phyloP scores from a whole-genome alignment of 1,139 yeast species.

The Blastobotrys apis region DNA sequence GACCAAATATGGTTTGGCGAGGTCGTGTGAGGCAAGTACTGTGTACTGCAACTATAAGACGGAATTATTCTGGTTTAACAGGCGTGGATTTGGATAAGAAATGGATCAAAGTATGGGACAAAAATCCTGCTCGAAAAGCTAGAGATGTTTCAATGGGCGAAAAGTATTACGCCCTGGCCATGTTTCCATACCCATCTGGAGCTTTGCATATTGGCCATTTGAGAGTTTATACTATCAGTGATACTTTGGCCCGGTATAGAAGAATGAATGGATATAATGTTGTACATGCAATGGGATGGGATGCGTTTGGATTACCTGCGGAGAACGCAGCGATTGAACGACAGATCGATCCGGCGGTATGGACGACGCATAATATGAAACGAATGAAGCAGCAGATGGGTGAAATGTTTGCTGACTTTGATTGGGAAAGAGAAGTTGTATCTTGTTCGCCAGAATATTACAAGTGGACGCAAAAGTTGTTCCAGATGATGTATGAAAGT shows the following conservation, averaged over 20 bases:
- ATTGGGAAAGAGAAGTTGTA: slow-evolving; percentile 89
- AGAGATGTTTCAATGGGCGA: slow-evolving; percentile 28
- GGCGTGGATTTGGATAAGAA: slow-evolving; percentile 27
- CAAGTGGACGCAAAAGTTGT: slow-evolving; percentile 86
- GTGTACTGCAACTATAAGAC: no score
- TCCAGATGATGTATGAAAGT: slow-evolving; percentile 61
- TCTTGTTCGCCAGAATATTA: slow-evolving; percentile 88
- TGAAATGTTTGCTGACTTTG: slow-evolving; percentile 77
- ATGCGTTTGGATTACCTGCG: slow-evolving; percentile 96
- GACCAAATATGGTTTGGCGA: no score
- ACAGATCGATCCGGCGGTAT: slow-evolving; percentile 66
- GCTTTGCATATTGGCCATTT: slow-evolving; percentile 88
- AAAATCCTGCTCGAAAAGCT: slow-evolving; percentile 22
- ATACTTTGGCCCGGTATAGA: slow-evolving; percentile 72
- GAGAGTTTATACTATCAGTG: slow-evolving; percentile 87
- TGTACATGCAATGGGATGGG: slow-evolving; percentile 98
- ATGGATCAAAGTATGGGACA: slow-evolving; percentile 33
- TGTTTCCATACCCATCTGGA: slow-evolving; percentile 98
- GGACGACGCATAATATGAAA: slow-evolving; percentile 75
- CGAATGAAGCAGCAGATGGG: slow-evolving; percentile 83
- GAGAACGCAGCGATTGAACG: slow-evolving; percentile 96
- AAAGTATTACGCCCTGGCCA: slow-evolving; percentile 65
- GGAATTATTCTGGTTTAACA: no score
- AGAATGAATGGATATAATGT: slow-evolving; percentile 73
- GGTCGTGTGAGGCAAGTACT: no score